A percentile compares a stretch with the other conserved stretches of the same genome.
Evolutionary conservation across 352 stramenopile genomes (phyloP).

Genomic region (Phytophthora podocarpi): DNA sequence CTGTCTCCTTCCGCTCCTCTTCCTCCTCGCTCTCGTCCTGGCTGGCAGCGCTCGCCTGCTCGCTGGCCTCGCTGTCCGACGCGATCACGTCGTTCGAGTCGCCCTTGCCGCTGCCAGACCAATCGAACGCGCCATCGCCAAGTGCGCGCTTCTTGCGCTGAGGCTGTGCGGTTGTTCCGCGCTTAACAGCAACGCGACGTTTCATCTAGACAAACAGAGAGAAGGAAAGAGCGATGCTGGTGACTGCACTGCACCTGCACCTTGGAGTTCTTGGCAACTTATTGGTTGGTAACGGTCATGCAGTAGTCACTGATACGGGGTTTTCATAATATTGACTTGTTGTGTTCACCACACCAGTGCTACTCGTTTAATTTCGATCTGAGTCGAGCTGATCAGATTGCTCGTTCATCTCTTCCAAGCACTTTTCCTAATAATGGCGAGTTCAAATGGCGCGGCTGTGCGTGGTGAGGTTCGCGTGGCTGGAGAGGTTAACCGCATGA

Average conservation of each 20-base stretch:
- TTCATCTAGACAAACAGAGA: slow-evolving; percentile 32
- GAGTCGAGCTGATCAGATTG: too few relatives aligned
- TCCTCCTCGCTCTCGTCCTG: slow-evolving; percentile 52
- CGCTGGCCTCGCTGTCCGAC: slow-evolving; percentile 73
- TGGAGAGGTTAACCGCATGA: slow-evolving; percentile 87
- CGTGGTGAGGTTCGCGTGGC: slow-evolving; percentile 47
- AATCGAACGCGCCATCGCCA: slow-evolving; percentile 83
- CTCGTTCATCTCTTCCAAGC: too few relatives aligned
- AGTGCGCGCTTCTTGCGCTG: slow-evolving; percentile 72
- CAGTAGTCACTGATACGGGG: background rate
- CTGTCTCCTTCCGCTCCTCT: slow-evolving; percentile 78
- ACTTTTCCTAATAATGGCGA: slow-evolving; percentile 10
- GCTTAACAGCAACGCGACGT: slow-evolving; percentile 57
- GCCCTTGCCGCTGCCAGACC: slow-evolving; percentile 48
- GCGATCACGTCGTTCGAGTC: slow-evolving; percentile 62
- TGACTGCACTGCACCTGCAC: background rate
- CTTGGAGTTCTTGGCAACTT: slow-evolving; percentile 13
- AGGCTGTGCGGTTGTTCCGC: slow-evolving; percentile 45
- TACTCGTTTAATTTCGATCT: too few relatives aligned
- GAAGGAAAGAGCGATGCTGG: background rate
- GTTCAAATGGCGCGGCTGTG: slow-evolving; percentile 7
- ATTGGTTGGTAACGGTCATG: slow-evolving; percentile 33
- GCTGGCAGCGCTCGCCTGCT: slow-evolving; percentile 21
- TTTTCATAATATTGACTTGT: background rate
- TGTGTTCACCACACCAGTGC: too few relatives aligned